Conservation (phyloP, 148 eudicot genomes). For the Polygonum maritimum region DNA sequence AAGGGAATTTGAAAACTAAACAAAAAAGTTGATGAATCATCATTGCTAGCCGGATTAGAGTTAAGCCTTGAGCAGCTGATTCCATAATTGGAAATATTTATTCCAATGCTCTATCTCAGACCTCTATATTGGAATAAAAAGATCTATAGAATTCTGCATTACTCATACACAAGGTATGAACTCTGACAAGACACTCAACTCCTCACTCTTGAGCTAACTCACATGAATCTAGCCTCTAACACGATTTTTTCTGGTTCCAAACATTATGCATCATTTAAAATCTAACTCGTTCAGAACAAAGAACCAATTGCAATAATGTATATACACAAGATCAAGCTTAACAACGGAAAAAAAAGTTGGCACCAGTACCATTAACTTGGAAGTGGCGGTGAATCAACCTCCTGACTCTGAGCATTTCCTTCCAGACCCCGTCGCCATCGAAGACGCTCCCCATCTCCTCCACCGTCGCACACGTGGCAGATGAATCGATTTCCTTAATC, state of each 20-base stretch:
- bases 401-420: conserved; percentile 42
- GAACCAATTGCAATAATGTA: no score
- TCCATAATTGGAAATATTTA: no score
- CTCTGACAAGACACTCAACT: not conserved
- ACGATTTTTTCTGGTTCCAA: not conserved
- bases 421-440: conserved; percentile 26
- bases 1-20: no score
- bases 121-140: no score
- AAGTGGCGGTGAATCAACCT: conserved; percentile 49
- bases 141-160: no score
- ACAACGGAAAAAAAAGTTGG: not conserved
- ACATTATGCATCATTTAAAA: not conserved
- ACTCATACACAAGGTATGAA: not conserved
- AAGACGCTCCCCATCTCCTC: conserved; percentile 69
- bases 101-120: no score
- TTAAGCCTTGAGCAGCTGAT: no score
- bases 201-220: not conserved
- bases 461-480: conserved; percentile 56
- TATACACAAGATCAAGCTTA: not conserved
- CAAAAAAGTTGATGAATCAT: no score
- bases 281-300: no score
- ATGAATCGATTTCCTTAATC: not conserved
- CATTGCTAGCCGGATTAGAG: no score
- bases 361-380: conserved; percentile 38
- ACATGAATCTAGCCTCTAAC: not conserved